Conservation (phyloP, 805 yeast species). For the Teunomyces kruisii region DNA sequence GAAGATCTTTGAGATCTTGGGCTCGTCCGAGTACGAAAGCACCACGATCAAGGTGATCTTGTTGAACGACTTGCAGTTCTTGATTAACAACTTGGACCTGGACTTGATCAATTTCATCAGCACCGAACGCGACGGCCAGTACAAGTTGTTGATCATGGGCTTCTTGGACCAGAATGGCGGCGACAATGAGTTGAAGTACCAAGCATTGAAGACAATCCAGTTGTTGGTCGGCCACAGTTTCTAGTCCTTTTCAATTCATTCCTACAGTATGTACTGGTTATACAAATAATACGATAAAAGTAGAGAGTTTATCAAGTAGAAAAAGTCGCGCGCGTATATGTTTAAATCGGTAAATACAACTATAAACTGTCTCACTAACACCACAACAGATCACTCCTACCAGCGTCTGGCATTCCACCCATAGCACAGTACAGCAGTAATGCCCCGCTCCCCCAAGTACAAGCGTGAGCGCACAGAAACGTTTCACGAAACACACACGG, state of each 20-base stretch:
- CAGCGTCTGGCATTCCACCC: neutral
- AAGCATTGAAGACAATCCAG: slow-evolving; percentile 95
- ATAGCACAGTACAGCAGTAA: neutral
- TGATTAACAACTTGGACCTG: slow-evolving; percentile 40
- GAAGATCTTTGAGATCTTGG: slow-evolving; percentile 55
- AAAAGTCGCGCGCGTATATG: neutral
- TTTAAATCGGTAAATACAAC: neutral
- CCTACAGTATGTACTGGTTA: neutral
- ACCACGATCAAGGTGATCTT: slow-evolving; percentile 32
- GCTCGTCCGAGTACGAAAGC: slow-evolving; percentile 20
- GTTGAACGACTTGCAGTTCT: slow-evolving; percentile 43
- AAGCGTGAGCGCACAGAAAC: slow-evolving; percentile 18
- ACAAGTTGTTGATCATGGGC: slow-evolving; percentile 79
- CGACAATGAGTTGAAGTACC: slow-evolving; percentile 87
- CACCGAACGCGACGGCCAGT: slow-evolving; percentile 49
- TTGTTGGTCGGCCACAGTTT: slow-evolving; percentile 83
- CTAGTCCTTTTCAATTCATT: slow-evolving; percentile 19
- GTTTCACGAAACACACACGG: slow-evolving; percentile 14
- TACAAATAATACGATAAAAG: neutral
- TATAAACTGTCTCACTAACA: neutral
- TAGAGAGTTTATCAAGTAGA: neutral
- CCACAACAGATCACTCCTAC: neutral
- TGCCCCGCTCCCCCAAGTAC: slow-evolving; percentile 11
- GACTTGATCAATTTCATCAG: slow-evolving; percentile 38
- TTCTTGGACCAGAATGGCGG: slow-evolving; percentile 65